Evolutionary conservation across 2,329 filamentous ascomycete species (phyloP), one percentile per base, ranked within the genome.

Genomic region (Allantophomopsis cytisporea): DNA sequence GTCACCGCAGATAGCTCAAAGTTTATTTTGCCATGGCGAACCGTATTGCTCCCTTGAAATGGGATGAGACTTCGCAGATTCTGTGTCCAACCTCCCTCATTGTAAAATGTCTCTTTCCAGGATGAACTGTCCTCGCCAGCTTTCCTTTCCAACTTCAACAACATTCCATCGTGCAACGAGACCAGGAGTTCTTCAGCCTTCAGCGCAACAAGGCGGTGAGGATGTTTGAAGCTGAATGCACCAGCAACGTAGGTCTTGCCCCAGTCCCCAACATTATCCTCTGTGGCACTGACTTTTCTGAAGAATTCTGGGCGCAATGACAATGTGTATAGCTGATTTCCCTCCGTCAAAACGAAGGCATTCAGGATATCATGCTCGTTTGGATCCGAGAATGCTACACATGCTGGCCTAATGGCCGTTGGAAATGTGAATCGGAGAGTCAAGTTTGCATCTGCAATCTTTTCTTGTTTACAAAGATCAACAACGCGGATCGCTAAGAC

Each of bases 271-370:
- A 87, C 64, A 41, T 82, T 80, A 38, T 80, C 73, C 47, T 93
- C 85, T 13, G 80, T 74, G 15, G 76, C 76, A 1, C 71, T 67
- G 43, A 71, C 69, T 56, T 77, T 78, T 43, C 78, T 71, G 57
- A 96, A 94, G 54, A 84, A 81, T 49, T 91, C 84, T 21, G 83
- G 81, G 43, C 81, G 79, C 37, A 98, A 61, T n/a, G 73, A 81
- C 47, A 98, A 70, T 11, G 84, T 87, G 61, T 88, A 88, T 14
- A 98, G 68, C 47, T 85, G 77, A 53, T 80, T 83, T n/a, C 73
- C 67, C 44, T 77, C 73, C 44, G 88, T 89, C 51, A 94, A 68
- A 38, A 83, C 82, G 58, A 87, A 93, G 34, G 87, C 71, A 49
- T 73, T 81, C 38, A 95, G 63, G 44, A 78, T 72, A 65, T 94